Percentiles rank a stretch among this genome's conserved stretches.
These are phyloP conservation scores for Raphidocelis subcapitata DNA, from an alignment of 139 green algal genomes.

Conservation along the genomic window DNA sequence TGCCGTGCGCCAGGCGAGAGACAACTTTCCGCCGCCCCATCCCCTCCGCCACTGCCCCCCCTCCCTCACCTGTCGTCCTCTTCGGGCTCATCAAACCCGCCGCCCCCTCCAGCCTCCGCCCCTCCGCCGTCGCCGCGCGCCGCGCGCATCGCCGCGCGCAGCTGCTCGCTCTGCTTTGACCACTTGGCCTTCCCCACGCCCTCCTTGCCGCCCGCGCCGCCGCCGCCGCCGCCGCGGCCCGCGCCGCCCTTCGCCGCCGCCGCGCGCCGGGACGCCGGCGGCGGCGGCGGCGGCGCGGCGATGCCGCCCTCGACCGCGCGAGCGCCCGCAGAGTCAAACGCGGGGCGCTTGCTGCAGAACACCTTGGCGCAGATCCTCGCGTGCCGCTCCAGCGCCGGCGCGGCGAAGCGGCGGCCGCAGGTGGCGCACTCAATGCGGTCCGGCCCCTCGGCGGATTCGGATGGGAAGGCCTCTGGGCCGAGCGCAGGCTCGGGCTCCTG, in stretches of 20 bases:
- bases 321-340: background rate
- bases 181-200: constrained; percentile 40
- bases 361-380: constrained; percentile 22
- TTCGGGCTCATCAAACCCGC: background rate
- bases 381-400: constrained; percentile 9
- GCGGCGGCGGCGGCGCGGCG: background rate
- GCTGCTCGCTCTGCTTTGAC: constrained; percentile 61
- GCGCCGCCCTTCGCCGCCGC: background rate
- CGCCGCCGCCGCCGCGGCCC: constrained; percentile 5
- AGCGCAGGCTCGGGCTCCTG: no score
- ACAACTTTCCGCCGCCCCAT: background rate
- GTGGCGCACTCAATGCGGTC: background rate
- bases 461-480: no score
- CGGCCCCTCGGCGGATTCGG: no score
- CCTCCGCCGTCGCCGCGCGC: background rate
- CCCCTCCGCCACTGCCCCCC: background rate
- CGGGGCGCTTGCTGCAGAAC: constrained; percentile 20
- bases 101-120: background rate
- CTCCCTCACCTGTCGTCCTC: background rate
- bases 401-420: constrained; percentile 12
- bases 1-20: background rate
- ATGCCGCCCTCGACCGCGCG: background rate
- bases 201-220: background rate
- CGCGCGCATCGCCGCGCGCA: constrained; percentile 49
- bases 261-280: background rate